Conservation (phyloP, 192 early-diverging fungal species). For the Haplosporangium gracile region DNA sequence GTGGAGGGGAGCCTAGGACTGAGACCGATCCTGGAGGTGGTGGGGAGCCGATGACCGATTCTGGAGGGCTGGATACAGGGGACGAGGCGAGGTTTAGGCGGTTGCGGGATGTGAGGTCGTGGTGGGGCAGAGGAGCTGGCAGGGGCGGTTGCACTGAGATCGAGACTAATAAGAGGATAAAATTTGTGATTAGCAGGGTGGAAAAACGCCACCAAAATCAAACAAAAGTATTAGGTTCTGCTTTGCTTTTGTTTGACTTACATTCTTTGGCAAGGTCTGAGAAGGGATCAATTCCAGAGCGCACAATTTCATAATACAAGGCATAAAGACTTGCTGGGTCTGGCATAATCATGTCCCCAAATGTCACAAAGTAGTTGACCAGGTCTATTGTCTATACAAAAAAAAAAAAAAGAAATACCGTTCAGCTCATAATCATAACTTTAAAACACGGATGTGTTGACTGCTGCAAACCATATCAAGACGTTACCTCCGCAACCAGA, state of each 20-base stretch:
- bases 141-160: constrained; percentile 34
- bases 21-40: constrained; percentile 20
- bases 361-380: constrained; percentile 64
- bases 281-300: constrained; percentile 50
- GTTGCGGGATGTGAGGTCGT: constrained; percentile 48
- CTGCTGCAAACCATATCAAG: neutral
- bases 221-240: neutral
- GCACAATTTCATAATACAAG: constrained; percentile 69
- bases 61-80: constrained; percentile 20
- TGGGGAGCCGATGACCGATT: constrained; percentile 30
- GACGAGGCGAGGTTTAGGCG: constrained; percentile 40
- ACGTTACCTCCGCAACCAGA: constrained; percentile 57
- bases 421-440: neutral
- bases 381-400: constrained; percentile 49
- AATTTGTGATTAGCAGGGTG: no score
- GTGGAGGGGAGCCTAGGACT: constrained; percentile 24
- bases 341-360: constrained; percentile 63
- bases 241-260: constrained; percentile 8
- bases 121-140: constrained; percentile 45
- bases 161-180: constrained; percentile 19
- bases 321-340: constrained; percentile 65
- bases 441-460: neutral
- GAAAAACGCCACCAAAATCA: constrained; percentile 1
- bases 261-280: constrained; percentile 45
- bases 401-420: neutral